These are phyloP conservation scores for Ustilago lituana DNA, from an alignment of 1,284 basidiomycete genomes.

Conservation along the genomic window DNA sequence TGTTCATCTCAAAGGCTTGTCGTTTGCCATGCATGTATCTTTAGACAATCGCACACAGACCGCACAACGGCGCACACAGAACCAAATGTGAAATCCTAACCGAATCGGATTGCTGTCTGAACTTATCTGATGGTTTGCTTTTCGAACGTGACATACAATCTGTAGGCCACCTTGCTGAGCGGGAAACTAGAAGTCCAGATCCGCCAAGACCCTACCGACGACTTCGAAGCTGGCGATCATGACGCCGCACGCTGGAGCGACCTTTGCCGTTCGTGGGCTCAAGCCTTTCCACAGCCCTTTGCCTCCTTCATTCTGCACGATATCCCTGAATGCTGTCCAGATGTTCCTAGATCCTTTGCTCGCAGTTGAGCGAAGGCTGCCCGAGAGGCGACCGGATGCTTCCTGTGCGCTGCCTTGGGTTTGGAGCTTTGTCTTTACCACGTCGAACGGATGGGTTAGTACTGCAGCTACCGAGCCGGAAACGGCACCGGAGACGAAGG, in stretches of 20 bases:
- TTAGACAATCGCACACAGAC: no score
- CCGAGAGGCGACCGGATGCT: background rate
- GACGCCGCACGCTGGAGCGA: constrained; percentile 97
- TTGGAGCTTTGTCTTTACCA: constrained; percentile 92
- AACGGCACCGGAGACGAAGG: constrained; percentile 81
- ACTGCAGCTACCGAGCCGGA: constrained; percentile 77
- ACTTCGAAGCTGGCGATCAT: constrained; percentile 97
- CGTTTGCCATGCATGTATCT: no score
- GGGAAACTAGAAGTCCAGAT: constrained; percentile 23
- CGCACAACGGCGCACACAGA: no score
- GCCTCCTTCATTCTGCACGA: constrained; percentile 81
- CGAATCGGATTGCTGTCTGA: no score
- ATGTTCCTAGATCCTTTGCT: constrained; percentile 3
- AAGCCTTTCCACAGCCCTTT: constrained; percentile 84
- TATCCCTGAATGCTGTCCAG: constrained; percentile 72
- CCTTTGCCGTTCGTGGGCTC: constrained; percentile 88
- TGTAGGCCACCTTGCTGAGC: no score
- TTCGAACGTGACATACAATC: no score
- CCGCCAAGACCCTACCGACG: constrained; percentile 61
- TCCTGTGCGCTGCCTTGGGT: constrained; percentile 25
- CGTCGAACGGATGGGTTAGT: constrained; percentile 93
- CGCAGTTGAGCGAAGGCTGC: background rate
- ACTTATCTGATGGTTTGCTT: no score
- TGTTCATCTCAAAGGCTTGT: no score
- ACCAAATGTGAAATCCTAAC: no score